phyloP scores from a whole-genome alignment of 108 stramenopile species.

The Pseudonitzschia multistriata region DNA sequence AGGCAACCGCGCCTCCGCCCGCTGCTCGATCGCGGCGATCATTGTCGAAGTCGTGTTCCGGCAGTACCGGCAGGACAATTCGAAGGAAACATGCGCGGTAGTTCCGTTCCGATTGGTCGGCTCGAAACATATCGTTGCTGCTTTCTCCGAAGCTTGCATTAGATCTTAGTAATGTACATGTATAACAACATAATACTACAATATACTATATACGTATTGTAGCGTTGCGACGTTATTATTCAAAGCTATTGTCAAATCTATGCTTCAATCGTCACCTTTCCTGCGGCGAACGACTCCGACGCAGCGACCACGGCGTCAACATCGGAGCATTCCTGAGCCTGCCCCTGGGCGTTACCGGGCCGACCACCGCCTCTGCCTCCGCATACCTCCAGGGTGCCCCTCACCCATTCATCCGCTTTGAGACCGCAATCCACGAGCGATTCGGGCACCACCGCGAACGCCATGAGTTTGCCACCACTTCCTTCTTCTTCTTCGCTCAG shows the following conservation, averaged over 20 bases:
- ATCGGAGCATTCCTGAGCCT: conserved; percentile 67
- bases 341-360: conserved; percentile 78
- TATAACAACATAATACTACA: too few species aligned
- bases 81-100: too few species aligned
- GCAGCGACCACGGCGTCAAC: conserved; percentile 60
- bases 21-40: too few species aligned
- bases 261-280: conserved; percentile 21
- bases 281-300: conserved; percentile 61
- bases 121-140: too few species aligned
- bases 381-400: conserved; percentile 62
- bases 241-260: background rate
- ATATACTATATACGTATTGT: background rate
- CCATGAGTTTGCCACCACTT: conserved; percentile 82
- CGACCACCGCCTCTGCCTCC: conserved; percentile 89
- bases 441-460: conserved; percentile 78
- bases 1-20: too few species aligned
- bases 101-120: too few species aligned
- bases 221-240: too few species aligned
- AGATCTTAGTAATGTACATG: too few species aligned
- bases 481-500: conserved; percentile 72
- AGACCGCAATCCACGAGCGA: conserved; percentile 56
- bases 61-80: too few species aligned
- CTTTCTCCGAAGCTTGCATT: too few species aligned
- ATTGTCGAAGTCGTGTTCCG: too few species aligned
- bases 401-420: conserved; percentile 82